Evolutionary conservation across 305 asterid species (phyloP).

Genomic region (Salvia sclarea): DNA sequence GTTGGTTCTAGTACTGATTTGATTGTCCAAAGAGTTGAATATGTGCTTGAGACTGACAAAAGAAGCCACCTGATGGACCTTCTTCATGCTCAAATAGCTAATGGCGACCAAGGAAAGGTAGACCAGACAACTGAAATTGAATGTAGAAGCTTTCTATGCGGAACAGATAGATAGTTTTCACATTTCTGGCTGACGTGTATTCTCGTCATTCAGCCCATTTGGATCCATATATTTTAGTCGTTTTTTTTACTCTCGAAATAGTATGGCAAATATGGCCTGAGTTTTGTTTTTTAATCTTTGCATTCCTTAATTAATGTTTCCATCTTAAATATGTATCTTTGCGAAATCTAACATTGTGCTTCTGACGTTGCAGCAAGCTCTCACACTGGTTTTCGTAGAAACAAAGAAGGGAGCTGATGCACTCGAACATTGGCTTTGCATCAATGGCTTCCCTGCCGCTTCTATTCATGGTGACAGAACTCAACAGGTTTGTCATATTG

Average conservation of each 20-base stretch:
- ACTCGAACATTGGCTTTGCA: slow-evolving; percentile 60
- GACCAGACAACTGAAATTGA: background rate
- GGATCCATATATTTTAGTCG: background rate
- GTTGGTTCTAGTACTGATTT: slow-evolving; percentile 77
- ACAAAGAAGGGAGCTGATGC: slow-evolving; percentile 74
- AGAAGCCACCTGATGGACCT: slow-evolving; percentile 79
- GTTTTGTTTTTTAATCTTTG: too few species aligned
- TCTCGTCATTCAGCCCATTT: background rate
- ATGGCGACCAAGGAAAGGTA: slow-evolving; percentile 52
- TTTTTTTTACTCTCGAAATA: too few species aligned
- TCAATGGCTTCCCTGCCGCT: slow-evolving; percentile 61
- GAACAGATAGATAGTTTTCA: background rate
- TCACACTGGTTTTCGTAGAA: slow-evolving; percentile 69
- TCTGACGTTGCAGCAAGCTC: slow-evolving; percentile 51
- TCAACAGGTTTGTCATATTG: slow-evolving; percentile 51
- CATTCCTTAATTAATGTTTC: too few species aligned
- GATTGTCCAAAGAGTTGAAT: slow-evolving; percentile 75
- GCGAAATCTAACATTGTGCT: background rate
- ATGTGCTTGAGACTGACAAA: slow-evolving; percentile 68
- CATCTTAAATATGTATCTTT: too few species aligned
- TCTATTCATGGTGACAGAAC: slow-evolving; percentile 72
- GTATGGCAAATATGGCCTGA: too few species aligned
- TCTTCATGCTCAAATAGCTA: slow-evolving; percentile 65
- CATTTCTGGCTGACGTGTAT: background rate
- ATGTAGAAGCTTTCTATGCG: slow-evolving; percentile 2